These are phyloP conservation scores for Ganoderma sinense DNA, from an alignment of 1,284 basidiomycete species.

Conservation along the genomic window DNA sequence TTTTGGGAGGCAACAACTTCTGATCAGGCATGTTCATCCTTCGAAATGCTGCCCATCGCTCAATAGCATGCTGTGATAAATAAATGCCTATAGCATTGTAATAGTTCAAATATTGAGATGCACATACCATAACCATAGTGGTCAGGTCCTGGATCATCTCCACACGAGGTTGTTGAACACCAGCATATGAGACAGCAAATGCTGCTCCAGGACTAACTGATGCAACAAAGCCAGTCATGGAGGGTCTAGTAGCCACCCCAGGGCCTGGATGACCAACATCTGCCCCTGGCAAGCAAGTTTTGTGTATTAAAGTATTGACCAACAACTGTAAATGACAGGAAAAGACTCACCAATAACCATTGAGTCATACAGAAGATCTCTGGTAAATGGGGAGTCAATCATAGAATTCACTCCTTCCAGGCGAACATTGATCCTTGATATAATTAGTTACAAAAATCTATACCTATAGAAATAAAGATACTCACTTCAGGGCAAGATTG, in stretches of 20 bases:
- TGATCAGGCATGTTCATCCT: neutral
- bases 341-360: slow-evolving; percentile 54
- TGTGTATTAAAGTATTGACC: neutral
- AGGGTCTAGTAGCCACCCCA: slow-evolving; percentile 51
- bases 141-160: slow-evolving; percentile 58
- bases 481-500: slow-evolving; percentile 58
- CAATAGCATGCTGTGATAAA: slow-evolving; percentile 37
- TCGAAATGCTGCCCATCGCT: slow-evolving; percentile 17
- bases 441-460: neutral
- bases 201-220: slow-evolving; percentile 48
- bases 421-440: slow-evolving; percentile 53
- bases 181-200: slow-evolving; percentile 44
- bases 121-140: slow-evolving; percentile 46
- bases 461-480: neutral
- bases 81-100: neutral
- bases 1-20: slow-evolving; percentile 31
- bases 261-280: slow-evolving; percentile 61
- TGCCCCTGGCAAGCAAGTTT: slow-evolving; percentile 44
- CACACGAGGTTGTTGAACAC: slow-evolving; percentile 54
- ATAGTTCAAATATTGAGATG: neutral
- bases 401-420: slow-evolving; percentile 50
- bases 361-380: slow-evolving; percentile 33
- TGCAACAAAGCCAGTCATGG: slow-evolving; percentile 60
- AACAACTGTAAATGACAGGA: neutral
- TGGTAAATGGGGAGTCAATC: slow-evolving; percentile 1